These are phyloP conservation scores for Mrakiaceae sp. DNA, from an alignment of 1,284 basidiomycete genomes.

Conservation along the genomic window DNA sequence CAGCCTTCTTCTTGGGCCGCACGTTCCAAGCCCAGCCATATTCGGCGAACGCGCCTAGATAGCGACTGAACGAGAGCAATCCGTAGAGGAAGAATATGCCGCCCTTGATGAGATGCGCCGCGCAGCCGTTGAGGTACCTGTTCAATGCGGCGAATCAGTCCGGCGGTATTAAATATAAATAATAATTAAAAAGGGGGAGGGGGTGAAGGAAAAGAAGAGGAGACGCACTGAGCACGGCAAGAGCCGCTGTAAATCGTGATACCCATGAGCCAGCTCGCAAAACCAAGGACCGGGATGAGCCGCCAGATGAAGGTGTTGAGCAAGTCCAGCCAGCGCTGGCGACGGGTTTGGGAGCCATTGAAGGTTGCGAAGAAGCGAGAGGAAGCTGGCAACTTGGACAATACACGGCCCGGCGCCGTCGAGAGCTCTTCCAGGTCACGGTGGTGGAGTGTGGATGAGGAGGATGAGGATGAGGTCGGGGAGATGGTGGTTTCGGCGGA, in stretches of 20 bases:
- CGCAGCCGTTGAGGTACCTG: slow-evolving; percentile 62
- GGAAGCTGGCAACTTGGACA: no score
- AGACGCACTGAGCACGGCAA: slow-evolving; percentile 43
- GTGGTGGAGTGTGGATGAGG: background rate
- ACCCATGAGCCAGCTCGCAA: slow-evolving; percentile 54
- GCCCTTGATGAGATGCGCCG: slow-evolving; percentile 80
- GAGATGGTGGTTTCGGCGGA: slow-evolving; percentile 43
- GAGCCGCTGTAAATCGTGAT: slow-evolving; percentile 69
- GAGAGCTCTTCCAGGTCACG: background rate
- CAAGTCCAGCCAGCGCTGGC: slow-evolving; percentile 20
- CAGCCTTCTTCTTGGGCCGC: slow-evolving; percentile 19
- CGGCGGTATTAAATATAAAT: slow-evolving; percentile 22
- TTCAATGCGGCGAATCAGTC: slow-evolving; percentile 15
- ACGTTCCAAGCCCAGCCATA: slow-evolving; percentile 89
- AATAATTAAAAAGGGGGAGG: no score
- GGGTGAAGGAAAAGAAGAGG: background rate
- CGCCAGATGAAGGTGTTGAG: slow-evolving; percentile 49
- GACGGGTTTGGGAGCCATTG: no score
- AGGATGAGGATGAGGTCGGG: background rate
- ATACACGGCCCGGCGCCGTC: background rate
- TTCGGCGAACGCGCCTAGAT: slow-evolving; percentile 77
- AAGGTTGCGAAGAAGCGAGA: no score
- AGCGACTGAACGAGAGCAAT: slow-evolving; percentile 75
- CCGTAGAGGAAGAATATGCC: slow-evolving; percentile 76
- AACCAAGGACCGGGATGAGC: slow-evolving; percentile 54